Evolutionary conservation across 768 basidiomycete genomes (phyloP), one percentile per base, ranked within the genome.

Genomic region (Hygrophoropsis aurantiaca): DNA sequence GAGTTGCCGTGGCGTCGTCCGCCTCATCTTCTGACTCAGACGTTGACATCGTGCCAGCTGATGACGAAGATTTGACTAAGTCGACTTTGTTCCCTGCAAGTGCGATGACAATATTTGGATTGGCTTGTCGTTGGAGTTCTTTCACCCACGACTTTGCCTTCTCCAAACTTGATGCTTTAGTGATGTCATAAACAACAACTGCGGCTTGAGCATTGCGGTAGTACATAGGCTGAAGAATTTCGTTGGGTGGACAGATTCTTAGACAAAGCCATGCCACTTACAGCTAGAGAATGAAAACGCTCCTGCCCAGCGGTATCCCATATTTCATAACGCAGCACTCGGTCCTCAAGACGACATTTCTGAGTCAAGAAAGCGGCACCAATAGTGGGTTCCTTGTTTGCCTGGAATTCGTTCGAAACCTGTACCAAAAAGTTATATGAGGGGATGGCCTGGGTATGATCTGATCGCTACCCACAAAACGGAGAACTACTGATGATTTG

Each of bases 221-320:
- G 67, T 97, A 97, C 95, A 98, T 98, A 38, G 97, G 95, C 89
- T 91, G n/a, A n/a, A n/a, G n/a, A n/a, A n/a, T n/a, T n/a, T n/a
- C n/a, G 51, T 16, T 16, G 27, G 18, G 32, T 34, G 42, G 47
- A 44, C 43, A 52, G 46, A 51, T 35, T 51, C 44, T 45, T 53
- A 18, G 40, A 46, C 32, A 45, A 46, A 38, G 30, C 27, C n/a
- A 33, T 34, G 11, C 11, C 43, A 79, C 87, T 63, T 65, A 90
- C 89, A 24, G 94, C 94, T 46, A 97, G 84, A 41, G 94, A 97
- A 66, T 97, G 95, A 73, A 98, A 98, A 43, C 95, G 89, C 71
- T 97, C 94, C 72, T 92, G 88, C 42, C 90, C 91, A 27, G 92
- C 91, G 40, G 92, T 94, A 58, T 94, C 92, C 94, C 95, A 97